phyloP scores from a whole-genome alignment of 768 basidiomycete genomes.

The Sarcomyxa edulis region DNA sequence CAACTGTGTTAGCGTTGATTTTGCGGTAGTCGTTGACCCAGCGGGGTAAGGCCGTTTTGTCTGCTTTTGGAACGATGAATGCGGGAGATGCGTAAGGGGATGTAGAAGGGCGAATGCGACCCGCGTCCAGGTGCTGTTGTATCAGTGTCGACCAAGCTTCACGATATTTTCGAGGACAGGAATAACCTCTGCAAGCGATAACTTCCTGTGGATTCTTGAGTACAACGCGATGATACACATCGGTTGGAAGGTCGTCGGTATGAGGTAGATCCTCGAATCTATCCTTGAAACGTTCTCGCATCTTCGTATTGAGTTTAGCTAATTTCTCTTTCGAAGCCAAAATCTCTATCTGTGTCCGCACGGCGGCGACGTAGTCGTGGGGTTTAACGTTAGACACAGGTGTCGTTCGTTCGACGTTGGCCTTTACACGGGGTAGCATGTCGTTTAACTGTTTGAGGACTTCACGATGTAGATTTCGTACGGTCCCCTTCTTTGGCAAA shows the following conservation, averaged over 20 bases:
- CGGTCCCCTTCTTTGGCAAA: too few relatives aligned
- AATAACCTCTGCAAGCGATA: slow-evolving; percentile 14
- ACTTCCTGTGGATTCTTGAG: slow-evolving; percentile 15
- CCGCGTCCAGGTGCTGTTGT: slow-evolving; percentile 22
- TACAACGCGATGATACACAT: slow-evolving; percentile 13
- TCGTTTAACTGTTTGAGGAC: too few relatives aligned
- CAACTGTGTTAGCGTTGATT: slow-evolving; percentile 18
- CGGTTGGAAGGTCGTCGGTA: slow-evolving; percentile 12
- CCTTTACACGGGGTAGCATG: too few relatives aligned
- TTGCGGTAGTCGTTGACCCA: slow-evolving; percentile 24
- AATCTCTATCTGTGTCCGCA: too few relatives aligned
- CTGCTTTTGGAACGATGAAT: slow-evolving; percentile 29
- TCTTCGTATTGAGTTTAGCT: too few relatives aligned
- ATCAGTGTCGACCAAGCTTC: slow-evolving; percentile 22
- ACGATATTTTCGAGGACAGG: slow-evolving; percentile 24
- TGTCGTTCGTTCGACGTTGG: too few relatives aligned
- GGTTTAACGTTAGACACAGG: too few relatives aligned
- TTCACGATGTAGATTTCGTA: too few relatives aligned
- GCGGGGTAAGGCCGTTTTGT: too few relatives aligned
- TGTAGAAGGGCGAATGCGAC: slow-evolving; percentile 17
- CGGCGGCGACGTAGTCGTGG: too few relatives aligned
- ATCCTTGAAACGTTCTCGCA: too few relatives aligned
- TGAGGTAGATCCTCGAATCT: slow-evolving; percentile 19
- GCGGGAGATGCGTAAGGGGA: slow-evolving; percentile 21
- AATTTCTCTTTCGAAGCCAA: too few relatives aligned